A percentile compares a stretch with the other conserved stretches of the same genome.
Evolutionary conservation across 2,329 filamentous ascomycete genomes (phyloP).

Genomic region (Alternaria brassicae): DNA sequence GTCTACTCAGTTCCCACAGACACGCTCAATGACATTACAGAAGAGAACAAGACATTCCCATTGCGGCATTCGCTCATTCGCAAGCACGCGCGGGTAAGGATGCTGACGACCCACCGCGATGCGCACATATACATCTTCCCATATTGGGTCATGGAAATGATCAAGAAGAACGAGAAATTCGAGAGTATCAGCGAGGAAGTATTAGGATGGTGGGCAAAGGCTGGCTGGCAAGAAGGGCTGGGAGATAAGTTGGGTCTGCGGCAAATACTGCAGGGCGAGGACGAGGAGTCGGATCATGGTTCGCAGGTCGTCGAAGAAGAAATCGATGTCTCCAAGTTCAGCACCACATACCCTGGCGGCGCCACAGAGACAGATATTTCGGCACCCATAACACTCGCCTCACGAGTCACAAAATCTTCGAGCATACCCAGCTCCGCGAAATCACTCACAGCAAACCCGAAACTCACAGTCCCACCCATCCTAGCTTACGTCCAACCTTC

Average conservation of each 20-base stretch:
- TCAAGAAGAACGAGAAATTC: constrained; percentile 78
- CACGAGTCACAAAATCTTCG: constrained; percentile 43
- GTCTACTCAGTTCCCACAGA: constrained; percentile 90
- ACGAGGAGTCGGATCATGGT: constrained; percentile 47
- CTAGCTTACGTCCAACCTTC: constrained; percentile 81
- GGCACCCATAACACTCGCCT: constrained; percentile 40
- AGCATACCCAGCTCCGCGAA: constrained; percentile 38
- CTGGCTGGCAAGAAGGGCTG: constrained; percentile 85
- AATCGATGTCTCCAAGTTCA: constrained; percentile 62
- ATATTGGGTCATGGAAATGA: constrained; percentile 86
- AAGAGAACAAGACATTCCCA: constrained; percentile 75
- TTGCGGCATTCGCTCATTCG: constrained; percentile 78
- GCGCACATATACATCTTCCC: constrained; percentile 96
- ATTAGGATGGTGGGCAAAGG: constrained; percentile 94
- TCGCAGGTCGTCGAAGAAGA: constrained; percentile 58
- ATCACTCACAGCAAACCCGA: constrained; percentile 37
- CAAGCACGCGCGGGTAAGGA: constrained; percentile 75
- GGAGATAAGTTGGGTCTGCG: constrained; percentile 77
- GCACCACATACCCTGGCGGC: constrained; percentile 55
- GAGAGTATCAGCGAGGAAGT: constrained; percentile 92
- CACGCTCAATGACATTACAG: constrained; percentile 82
- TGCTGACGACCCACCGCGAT: constrained; percentile 85
- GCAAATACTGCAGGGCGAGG: constrained; percentile 65
- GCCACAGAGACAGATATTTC: constrained; percentile 13
- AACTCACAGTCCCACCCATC: constrained; percentile 71